Conservation (phyloP, 2,329 filamentous ascomycete species). For the Apiospora rasikravindrae region DNA sequence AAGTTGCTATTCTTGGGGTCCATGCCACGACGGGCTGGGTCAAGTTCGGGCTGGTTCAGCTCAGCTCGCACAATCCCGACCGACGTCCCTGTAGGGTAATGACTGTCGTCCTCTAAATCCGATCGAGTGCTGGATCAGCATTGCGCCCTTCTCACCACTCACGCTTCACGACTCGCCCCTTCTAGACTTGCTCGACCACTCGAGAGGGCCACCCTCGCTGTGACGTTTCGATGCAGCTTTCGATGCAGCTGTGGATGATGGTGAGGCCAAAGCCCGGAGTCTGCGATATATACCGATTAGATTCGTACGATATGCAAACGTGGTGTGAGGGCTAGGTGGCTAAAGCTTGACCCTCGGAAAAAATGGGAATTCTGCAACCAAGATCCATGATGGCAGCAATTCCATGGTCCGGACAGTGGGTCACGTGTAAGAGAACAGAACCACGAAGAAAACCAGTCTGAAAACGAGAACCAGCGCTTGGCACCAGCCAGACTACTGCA, state of each 20-base stretch:
- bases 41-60: neutral
- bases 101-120: neutral
- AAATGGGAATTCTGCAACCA: constrained; percentile 2
- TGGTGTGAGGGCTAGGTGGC: constrained; percentile 14
- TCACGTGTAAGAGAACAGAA: neutral
- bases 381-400: constrained; percentile 10
- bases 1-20: constrained; percentile 13
- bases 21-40: neutral
- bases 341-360: constrained; percentile 9
- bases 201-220: neutral
- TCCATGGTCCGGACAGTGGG: constrained; percentile 7
- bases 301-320: constrained; percentile 16
- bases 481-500: neutral
- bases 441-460: too few relatives aligned
- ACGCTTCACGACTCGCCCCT: neutral
- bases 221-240: neutral
- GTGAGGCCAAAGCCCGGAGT: neutral
- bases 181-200: neutral
- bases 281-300: constrained; percentile 11
- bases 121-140: neutral
- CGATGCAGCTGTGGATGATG: neutral
- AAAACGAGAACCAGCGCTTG: neutral
- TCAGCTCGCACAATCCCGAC: constrained; percentile 9
- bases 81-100: neutral
- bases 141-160: neutral